These are phyloP conservation scores for Camelina laxa DNA, from an alignment of 345 rosid genomes.

Conservation along the genomic window DNA sequence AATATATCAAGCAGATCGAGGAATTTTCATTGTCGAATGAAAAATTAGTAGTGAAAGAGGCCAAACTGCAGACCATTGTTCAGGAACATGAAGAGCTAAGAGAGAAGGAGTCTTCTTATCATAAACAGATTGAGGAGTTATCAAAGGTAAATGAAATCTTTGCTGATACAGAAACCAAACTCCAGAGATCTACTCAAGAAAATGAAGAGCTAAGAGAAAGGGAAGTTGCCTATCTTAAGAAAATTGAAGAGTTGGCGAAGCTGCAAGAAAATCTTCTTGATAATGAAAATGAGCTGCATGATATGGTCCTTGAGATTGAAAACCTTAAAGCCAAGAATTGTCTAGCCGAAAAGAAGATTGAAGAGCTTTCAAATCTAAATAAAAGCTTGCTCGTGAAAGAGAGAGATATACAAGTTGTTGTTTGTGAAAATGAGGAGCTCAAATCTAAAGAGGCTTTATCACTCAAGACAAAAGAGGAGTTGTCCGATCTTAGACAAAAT, in stretches of 20 bases:
- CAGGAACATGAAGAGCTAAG: conserved; percentile 32
- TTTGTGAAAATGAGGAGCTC: conserved; percentile 32
- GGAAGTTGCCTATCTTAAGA: conserved; percentile 37
- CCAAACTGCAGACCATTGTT: conserved; percentile 21
- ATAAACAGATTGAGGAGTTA: conserved; percentile 35
- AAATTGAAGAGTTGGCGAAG: conserved; percentile 41
- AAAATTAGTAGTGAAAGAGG: conserved; percentile 32
- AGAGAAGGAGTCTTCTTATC: conserved; percentile 36
- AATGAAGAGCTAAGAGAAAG: conserved; percentile 46
- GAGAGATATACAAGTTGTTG: conserved; percentile 23
- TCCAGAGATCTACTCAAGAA: conserved; percentile 72
- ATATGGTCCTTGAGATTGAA: conserved; percentile 40
- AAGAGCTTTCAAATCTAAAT: conserved; percentile 35
- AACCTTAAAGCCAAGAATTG: conserved; percentile 36
- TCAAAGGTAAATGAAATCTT: conserved; percentile 32
- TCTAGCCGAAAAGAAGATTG: conserved; percentile 36
- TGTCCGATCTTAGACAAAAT: conserved; percentile 48
- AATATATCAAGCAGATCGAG: conserved; percentile 31
- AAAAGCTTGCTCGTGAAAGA: conserved; percentile 36
- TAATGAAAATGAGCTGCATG: conserved; percentile 51
- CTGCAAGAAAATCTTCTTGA: conserved; percentile 54
- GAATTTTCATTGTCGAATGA: conserved; percentile 32
- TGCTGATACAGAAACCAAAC: conserved; percentile 58
- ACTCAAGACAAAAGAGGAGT: conserved; percentile 64
- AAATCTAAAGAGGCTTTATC: conserved; percentile 48